Base-by-base conservation (phyloP, 1,139 yeast genomes). In the Protomyces arabidopsidicola region DNA sequence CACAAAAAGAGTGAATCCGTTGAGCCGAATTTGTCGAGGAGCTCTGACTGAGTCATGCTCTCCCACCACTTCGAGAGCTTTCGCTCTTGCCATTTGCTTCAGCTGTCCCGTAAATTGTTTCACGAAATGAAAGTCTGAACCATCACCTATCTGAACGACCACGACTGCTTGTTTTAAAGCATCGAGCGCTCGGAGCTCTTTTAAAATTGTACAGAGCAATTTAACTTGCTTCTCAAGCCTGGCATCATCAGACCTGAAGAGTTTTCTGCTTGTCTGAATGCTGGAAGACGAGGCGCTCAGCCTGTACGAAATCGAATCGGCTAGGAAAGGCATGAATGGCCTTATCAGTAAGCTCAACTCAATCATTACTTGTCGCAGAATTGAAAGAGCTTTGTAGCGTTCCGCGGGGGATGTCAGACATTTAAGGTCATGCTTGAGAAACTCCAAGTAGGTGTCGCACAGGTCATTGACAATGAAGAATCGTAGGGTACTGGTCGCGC, bases 271-370 rank as follows among this genome's bases (percentile, higher is more conserved):
- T 27, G 31, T 8, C 4, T 1, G 31, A 27, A 27, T 27, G 31
- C 6, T 8, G 31, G 31, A 27, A 5, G 31, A 8, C 31, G 2
- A 27, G 42, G 22, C 14, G 51, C 56, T 52, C 6, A 93, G 80
- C 78, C 97, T 88, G 79, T 93, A 98, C 98, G 97, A 93, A 87
- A 93, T 84, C 79, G 93, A 98, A 78, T 93, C 98, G 62, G 98
- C 86, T 69, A 93, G 81, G 75, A 84, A 93, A 61, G 98, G 98
- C 98, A 93, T 93, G 81, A 90, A 93, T 75, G 98, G 98, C 75
- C 91, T 98, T 71, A 91, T 91, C 79, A 93, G 76, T 76, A 83
- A 86, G 79, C 93, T 82, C 18, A 97, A 97, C 69, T 88, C 87
- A 73, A 91, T 98, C 71, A 91, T 82, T 6, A 52, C 12, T 78